Base-by-base conservation (phyloP, 768 basidiomycete genomes). In the Mrakia frigida region DNA sequence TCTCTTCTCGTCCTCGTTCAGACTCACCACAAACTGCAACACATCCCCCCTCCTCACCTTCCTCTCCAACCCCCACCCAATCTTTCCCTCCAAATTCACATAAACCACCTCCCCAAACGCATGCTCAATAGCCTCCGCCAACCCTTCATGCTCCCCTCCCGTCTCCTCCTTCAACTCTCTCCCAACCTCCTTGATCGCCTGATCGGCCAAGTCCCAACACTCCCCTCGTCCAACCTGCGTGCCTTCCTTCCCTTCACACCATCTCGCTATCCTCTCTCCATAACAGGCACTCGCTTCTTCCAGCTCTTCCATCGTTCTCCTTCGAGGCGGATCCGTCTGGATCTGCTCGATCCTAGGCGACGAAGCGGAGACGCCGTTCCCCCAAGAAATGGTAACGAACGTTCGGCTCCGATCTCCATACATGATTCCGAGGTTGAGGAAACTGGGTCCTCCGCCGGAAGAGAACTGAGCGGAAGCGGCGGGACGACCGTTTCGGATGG, bases 141-240 rank as follows among this genome's bases (percentile, higher is more conserved):
- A 37, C 23, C 72, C 72, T 43, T 2, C 35, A 21, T 25, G 39
- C 9, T 73, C 59, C 13, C 72, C 72, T 2, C 71, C 31, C 31
- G 35, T 72, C 59, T 73, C 72, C 9, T 35, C 59, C 7, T 5
- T 61, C 25, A 73, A 10, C 11, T 60, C 56, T 6, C 13, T 23
- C n/a, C 37, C 39, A 37, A 73, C 72, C 21, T 28, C 72, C 72
- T 73, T 73, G 59, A 73, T 59, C 37, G 72, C 72, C 25, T 73
- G 72, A 33, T 73, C 72, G 14, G 72, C 53, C 10, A 73, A 56
- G 31, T 73, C 72, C 72, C 72, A 73, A 43, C 72, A 73, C 53
- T 73, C 59, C 25, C 72, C 72, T 25, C 72, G 13, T 13, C 72
- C 72, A 23, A 73, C 72, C 18, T 59, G 52, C 23, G 23, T 73